Conservation (phyloP, 345 rosid species). For the Camelina hispida region DNA sequence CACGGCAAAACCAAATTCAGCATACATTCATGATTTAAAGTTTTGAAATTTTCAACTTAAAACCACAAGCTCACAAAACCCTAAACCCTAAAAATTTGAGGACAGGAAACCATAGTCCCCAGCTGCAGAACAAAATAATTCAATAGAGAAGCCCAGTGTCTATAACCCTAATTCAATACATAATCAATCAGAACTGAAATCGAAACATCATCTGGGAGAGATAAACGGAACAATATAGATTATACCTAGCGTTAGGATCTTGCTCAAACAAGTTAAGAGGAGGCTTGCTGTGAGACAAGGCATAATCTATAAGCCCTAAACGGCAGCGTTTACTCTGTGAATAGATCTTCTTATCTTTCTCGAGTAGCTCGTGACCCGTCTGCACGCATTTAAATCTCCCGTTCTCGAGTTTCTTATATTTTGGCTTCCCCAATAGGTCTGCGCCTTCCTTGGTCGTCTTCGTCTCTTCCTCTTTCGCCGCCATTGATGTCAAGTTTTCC, state of each 20-base stretch:
- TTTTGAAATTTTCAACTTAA: constrained; percentile 9
- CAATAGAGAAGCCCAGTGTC: background rate
- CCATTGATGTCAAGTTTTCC: constrained; percentile 37
- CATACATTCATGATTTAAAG: background rate
- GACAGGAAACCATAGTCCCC: background rate
- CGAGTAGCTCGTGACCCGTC: constrained; percentile 86
- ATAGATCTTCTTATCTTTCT: constrained; percentile 75
- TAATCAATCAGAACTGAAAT: background rate
- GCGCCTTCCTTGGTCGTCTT: constrained; percentile 61
- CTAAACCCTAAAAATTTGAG: constrained; percentile 8
- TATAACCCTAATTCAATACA: constrained; percentile 8
- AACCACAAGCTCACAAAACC: constrained; percentile 27
- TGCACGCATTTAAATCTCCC: constrained; percentile 87
- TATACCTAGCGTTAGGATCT: constrained; percentile 72
- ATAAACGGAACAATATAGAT: background rate
- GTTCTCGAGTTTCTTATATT: constrained; percentile 62
- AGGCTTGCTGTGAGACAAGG: constrained; percentile 65
- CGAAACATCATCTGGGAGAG: background rate
- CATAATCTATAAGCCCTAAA: constrained; percentile 82
- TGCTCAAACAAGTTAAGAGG: constrained; percentile 92
- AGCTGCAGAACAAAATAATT: background rate
- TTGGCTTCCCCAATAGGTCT: constrained; percentile 71
- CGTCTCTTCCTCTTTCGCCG: constrained; percentile 40
- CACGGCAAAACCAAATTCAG: constrained; percentile 25
- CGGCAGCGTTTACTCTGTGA: constrained; percentile 86